Conservation (phyloP, 371 early-diverging fungal genomes). For the Actinomucor elegans region DNA sequence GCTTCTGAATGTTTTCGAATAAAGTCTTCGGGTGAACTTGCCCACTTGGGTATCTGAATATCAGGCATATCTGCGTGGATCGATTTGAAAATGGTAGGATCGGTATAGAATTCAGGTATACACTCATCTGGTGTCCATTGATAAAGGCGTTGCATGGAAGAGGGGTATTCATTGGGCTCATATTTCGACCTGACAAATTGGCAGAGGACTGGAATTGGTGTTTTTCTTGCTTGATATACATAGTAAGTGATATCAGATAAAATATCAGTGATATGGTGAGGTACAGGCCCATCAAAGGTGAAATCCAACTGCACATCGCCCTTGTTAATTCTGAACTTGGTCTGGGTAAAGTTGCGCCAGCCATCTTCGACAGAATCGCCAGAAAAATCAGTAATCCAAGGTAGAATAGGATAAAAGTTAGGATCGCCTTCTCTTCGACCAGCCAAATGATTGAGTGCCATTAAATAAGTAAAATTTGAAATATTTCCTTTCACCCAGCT, state of each 20-base stretch:
- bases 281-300: constrained; percentile 67
- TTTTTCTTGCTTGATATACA: constrained; percentile 66
- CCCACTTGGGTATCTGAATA: constrained; percentile 69
- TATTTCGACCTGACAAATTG: constrained; percentile 73
- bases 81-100: constrained; percentile 64
- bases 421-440: constrained; percentile 70
- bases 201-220: constrained; percentile 66
- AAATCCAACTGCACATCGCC: constrained; percentile 76
- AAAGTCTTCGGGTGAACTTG: constrained; percentile 66
- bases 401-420: constrained; percentile 72
- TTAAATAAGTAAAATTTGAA: constrained; percentile 81
- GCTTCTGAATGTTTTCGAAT: constrained; percentile 66
- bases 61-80: constrained; percentile 72
- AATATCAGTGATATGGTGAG: constrained; percentile 73
- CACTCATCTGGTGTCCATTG: constrained; percentile 80
- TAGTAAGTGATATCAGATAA: constrained; percentile 73
- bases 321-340: constrained; percentile 72
- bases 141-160: constrained; percentile 61
- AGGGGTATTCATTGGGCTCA: constrained; percentile 72
- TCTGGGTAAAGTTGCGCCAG: constrained; percentile 67
- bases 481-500: constrained; percentile 76
- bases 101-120: constrained; percentile 73
- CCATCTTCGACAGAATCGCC: constrained; percentile 52
- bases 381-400: constrained; percentile 73
- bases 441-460: constrained; percentile 79